phyloP scores from a whole-genome alignment of 805 yeast species.

The Scheffersomyces lignosus region DNA sequence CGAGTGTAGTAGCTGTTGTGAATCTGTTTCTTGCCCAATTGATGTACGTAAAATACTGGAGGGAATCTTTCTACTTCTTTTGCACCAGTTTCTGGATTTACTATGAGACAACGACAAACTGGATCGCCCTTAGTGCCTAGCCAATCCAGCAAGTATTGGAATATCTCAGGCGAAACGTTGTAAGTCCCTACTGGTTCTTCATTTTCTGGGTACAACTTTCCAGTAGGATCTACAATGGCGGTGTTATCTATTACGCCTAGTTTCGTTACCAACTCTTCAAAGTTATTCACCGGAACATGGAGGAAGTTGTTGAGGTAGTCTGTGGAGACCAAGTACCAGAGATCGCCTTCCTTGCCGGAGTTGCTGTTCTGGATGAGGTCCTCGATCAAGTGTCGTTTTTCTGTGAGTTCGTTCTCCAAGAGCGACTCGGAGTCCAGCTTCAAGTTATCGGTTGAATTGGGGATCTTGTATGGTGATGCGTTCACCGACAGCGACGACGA shows the following conservation, averaged over 20 bases:
- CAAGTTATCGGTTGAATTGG: neutral
- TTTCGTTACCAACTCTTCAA: slow-evolving; percentile 23
- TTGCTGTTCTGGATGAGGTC: slow-evolving; percentile 14
- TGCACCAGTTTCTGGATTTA: slow-evolving; percentile 24
- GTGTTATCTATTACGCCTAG: slow-evolving; percentile 51
- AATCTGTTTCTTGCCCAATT: slow-evolving; percentile 20
- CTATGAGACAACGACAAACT: slow-evolving; percentile 28
- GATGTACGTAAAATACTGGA: slow-evolving; percentile 36
- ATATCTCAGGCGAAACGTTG: slow-evolving; percentile 45
- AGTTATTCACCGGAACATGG: slow-evolving; percentile 24
- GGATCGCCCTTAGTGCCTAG: slow-evolving; percentile 50
- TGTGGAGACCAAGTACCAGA: slow-evolving; percentile 49
- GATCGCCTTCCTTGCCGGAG: slow-evolving; percentile 45
- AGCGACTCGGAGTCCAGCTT: slow-evolving; percentile 2
- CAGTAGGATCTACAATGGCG: slow-evolving; percentile 44
- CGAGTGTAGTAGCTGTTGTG: slow-evolving; percentile 2
- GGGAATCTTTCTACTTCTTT: slow-evolving; percentile 36
- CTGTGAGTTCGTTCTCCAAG: neutral
- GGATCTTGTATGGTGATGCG: neutral
- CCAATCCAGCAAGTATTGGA: slow-evolving; percentile 48
- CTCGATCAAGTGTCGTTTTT: slow-evolving; percentile 19
- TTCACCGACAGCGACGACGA: slow-evolving; percentile 3
- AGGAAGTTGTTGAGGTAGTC: slow-evolving; percentile 45
- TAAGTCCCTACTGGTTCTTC: slow-evolving; percentile 18
- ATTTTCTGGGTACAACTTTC: slow-evolving; percentile 36